phyloP scores from a whole-genome alignment of 2,329 filamentous ascomycete genomes.

The Beauveria sp. region DNA sequence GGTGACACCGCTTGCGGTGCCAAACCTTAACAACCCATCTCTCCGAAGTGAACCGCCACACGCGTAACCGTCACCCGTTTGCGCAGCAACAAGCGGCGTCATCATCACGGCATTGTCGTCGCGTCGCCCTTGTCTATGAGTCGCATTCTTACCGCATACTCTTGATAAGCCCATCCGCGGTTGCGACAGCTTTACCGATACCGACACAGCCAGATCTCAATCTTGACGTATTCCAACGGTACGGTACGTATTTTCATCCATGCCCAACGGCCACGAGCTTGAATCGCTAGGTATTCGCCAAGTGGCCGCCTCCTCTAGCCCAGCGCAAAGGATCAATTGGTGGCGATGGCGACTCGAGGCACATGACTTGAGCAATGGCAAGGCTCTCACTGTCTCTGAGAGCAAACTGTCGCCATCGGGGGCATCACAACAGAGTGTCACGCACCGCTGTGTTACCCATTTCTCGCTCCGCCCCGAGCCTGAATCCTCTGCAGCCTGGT shows the following conservation, averaged over 20 bases:
- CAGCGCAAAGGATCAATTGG: neutral
- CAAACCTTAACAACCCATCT: slow-evolving; percentile 7
- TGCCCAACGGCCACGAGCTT: neutral
- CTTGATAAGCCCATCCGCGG: neutral
- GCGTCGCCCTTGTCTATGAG: neutral
- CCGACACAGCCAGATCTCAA: neutral
- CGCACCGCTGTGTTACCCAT: neutral
- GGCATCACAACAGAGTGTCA: neutral
- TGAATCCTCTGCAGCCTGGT: neutral
- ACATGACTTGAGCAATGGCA: neutral
- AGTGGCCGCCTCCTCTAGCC: neutral
- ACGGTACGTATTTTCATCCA: neutral
- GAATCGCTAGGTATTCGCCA: neutral
- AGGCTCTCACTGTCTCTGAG: neutral
- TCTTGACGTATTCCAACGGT: neutral
- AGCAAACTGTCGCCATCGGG: neutral
- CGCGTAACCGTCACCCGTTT: slow-evolving; percentile 6
- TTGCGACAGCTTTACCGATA: neutral
- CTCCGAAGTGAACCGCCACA: slow-evolving; percentile 1
- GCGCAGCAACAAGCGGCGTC: slow-evolving; percentile 1
- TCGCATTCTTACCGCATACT: neutral
- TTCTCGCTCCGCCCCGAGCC: neutral
- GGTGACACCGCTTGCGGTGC: slow-evolving; percentile 9
- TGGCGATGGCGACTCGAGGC: neutral
- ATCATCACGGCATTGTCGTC: neutral